Evolutionary conservation across 371 early-diverging fungal genomes (phyloP).

Genomic region (Actinomortierella ambigua): DNA sequence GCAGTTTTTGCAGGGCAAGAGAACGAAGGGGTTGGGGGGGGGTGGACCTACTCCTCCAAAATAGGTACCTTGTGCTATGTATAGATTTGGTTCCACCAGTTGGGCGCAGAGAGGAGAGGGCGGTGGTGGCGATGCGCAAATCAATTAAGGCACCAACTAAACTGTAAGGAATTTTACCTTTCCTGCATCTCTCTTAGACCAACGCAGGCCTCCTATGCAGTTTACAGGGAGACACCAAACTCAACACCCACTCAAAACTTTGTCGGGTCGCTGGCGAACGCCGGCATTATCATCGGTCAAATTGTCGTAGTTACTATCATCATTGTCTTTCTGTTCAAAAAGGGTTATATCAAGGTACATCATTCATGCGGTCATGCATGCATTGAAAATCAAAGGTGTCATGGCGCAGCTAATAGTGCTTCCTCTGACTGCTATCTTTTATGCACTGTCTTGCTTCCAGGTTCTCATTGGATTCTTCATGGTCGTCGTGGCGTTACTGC

Average conservation of each 20-base stretch:
- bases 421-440: background rate
- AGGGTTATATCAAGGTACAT: constrained; percentile 74
- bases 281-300: constrained; percentile 77
- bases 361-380: no score
- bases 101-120: no score
- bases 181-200: constrained; percentile 45
- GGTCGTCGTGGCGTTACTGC: constrained; percentile 68
- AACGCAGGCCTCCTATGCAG: constrained; percentile 53
- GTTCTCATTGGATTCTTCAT: constrained; percentile 77
- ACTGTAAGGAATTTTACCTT: no score
- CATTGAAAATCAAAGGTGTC: background rate
- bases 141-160: no score
- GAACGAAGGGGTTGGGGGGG: no score
- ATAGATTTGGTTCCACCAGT: no score
- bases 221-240: constrained; percentile 36
- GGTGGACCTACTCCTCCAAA: no score
- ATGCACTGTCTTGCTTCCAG: constrained; percentile 28
- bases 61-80: no score
- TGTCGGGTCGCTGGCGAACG: constrained; percentile 59
- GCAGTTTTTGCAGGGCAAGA: no score
- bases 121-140: no score
- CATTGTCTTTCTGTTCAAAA: constrained; percentile 76
- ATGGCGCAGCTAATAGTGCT: background rate
- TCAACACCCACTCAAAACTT: constrained; percentile 33
- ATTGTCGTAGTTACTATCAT: constrained; percentile 81